Base-by-base conservation (phyloP, 257 asterid genomes). In the Penstemon barbatus region DNA sequence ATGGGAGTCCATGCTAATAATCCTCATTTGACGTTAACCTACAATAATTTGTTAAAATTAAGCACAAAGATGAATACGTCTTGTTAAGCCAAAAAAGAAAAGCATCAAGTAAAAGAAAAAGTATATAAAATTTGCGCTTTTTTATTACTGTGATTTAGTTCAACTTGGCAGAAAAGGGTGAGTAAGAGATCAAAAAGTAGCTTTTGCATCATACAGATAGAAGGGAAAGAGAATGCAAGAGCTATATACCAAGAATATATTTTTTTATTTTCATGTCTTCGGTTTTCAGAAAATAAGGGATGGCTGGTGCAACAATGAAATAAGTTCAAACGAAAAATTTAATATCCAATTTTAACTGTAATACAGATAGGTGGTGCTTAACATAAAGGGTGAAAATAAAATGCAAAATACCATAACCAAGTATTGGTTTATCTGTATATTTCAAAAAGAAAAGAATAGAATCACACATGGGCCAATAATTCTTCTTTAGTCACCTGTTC, bases 401-500 rank as follows among this genome's bases (percentile, higher is more conserved):
- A 15, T 13, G 65, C 25, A 13, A 33, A 59, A 37, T 39, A 57
- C 13, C 65, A 53, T 66, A 58, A 18, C 61, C 38, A 40, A 15
- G 18, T 15, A 15, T 15, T 61, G 42, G 1, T 19, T 50, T 7
- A 33, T 61, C 57, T 52, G 41, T 7, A 37, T 38, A 58, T 53
- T 62, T 44, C 56, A 13, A 25, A 50, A 25, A 56, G 52, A 64
- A 12, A 25, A 36, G 5, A 43, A 36, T 33, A 63, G 54, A 61
- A 33, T 18, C 71, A 62, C 69, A 84, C 90, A 87, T 82, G 87
- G 18, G 82, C 78, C 61, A 80, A 55, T 68, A 84, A 75, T 76
- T 84, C 90, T 51, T 84, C 84, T 79, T 82, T 84, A 3, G 82
- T 78, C 57, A 82, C 82, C 11, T 87, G 84, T 48, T 73, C 76